Conservation (phyloP, 768 basidiomycete genomes). For the Kwoniella sp. region DNA sequence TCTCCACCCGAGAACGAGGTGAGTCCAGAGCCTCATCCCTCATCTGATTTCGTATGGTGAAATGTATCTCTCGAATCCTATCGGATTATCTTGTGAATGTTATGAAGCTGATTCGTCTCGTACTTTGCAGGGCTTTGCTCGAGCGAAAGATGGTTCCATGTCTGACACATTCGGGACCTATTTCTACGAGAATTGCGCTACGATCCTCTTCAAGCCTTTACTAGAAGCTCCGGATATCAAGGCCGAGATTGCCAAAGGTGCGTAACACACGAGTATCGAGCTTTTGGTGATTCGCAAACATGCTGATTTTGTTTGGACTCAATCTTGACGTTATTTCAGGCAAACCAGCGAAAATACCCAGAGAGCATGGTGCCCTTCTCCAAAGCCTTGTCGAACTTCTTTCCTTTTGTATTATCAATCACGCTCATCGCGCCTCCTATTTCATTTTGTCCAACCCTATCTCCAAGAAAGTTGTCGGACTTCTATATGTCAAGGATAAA, state of each 20-base stretch:
- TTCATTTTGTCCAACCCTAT: slow-evolving; percentile 81
- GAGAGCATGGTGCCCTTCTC: slow-evolving; percentile 79
- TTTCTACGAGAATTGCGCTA: slow-evolving; percentile 75
- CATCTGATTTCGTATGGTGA: too few species aligned
- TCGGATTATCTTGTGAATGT: too few species aligned
- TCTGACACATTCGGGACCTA: slow-evolving; percentile 89
- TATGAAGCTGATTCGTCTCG: neutral
- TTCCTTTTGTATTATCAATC: slow-evolving; percentile 82
- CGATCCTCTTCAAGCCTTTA: slow-evolving; percentile 79
- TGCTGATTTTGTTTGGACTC: too few species aligned
- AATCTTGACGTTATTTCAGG: too few species aligned
- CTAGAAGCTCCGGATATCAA: slow-evolving; percentile 72
- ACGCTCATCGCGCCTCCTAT: slow-evolving; percentile 88
- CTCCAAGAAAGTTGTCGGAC: slow-evolving; percentile 69
- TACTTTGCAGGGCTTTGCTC: slow-evolving; percentile 14
- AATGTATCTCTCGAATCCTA: too few species aligned
- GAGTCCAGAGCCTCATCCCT: too few species aligned
- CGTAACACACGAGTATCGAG: too few species aligned
- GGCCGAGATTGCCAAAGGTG: slow-evolving; percentile 61
- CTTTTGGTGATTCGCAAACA: too few species aligned
- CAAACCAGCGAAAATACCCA: slow-evolving; percentile 50
- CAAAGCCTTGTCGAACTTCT: slow-evolving; percentile 89
- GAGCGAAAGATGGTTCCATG: slow-evolving; percentile 68
- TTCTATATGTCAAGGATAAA: slow-evolving; percentile 83
- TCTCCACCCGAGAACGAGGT: slow-evolving; percentile 57